A percentile compares a stretch with the other conserved stretches of the same genome.
Evolutionary conservation across 352 stramenopile genomes (phyloP).

Genomic region (Phytophthora tubulina): DNA sequence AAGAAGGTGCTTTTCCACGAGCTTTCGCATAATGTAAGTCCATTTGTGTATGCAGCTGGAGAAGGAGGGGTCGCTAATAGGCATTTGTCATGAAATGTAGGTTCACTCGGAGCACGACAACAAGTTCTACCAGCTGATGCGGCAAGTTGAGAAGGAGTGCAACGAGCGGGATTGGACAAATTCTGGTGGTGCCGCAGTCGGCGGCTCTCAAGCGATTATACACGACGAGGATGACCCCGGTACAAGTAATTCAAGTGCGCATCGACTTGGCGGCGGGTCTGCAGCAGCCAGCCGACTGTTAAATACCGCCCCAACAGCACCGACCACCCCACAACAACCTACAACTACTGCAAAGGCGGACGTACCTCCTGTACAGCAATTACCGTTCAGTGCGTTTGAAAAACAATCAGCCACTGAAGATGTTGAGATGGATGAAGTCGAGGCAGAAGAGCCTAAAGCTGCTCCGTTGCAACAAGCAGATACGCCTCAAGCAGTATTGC

Average conservation of each 20-base stretch:
- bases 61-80: too few species aligned
- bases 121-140: constrained; percentile 89
- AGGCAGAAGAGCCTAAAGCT: not conserved
- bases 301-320: not conserved
- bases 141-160: constrained; percentile 78
- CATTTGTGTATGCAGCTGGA: too few species aligned
- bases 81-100: constrained; percentile 22
- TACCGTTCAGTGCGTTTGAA: not conserved
- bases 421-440: constrained; percentile 33
- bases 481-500: not conserved
- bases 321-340: not conserved
- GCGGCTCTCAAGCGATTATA: constrained; percentile 34
- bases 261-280: constrained; percentile 53
- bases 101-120: constrained; percentile 81
- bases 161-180: constrained; percentile 79
- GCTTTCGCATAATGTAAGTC: constrained; percentile 93
- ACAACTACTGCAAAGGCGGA: not conserved
- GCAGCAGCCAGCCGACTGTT: constrained; percentile 46
- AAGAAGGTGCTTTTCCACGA: constrained; percentile 96
- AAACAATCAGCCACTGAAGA: constrained; percentile 11
- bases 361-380: not conserved
- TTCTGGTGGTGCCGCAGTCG: constrained; percentile 47
- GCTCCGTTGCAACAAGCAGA: constrained; percentile 1
- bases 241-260: constrained; percentile 18
- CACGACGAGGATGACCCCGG: constrained; percentile 22